Evolutionary conservation across 2,329 filamentous ascomycete species (phyloP).

Genomic region (Fusarium musae): DNA sequence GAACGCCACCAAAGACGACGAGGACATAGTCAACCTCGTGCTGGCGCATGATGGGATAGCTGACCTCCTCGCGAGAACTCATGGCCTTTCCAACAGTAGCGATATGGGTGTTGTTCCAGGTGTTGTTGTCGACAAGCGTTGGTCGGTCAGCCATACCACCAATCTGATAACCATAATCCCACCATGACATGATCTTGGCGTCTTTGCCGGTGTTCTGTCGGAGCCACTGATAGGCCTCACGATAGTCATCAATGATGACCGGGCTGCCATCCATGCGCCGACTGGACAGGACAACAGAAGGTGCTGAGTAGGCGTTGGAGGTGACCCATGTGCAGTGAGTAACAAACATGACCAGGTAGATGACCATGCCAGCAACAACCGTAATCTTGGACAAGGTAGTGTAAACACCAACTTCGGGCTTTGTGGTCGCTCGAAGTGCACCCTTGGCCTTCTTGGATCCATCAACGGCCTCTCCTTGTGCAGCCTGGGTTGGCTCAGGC

Average conservation of each 20-base stretch:
- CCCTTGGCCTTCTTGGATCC: slow-evolving; percentile 65
- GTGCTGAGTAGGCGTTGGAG: slow-evolving; percentile 98
- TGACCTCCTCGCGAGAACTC: slow-evolving; percentile 97
- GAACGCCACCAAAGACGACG: slow-evolving; percentile 92
- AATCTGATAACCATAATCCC: slow-evolving; percentile 99
- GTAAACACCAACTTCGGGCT: slow-evolving; percentile 86
- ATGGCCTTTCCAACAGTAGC: slow-evolving; percentile 99
- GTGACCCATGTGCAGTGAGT: slow-evolving; percentile 99
- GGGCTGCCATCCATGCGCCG: slow-evolving; percentile 93
- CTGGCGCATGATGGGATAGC: slow-evolving; percentile 97
- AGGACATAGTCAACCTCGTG: slow-evolving; percentile 99
- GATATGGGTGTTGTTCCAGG: slow-evolving; percentile 99
- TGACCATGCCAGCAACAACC: slow-evolving; percentile 76
- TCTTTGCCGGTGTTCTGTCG: slow-evolving; percentile 95
- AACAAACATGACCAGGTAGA: slow-evolving; percentile 93
- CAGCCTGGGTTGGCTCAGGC: slow-evolving; percentile 62
- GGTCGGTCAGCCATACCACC: slow-evolving; percentile 98
- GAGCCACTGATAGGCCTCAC: slow-evolving; percentile 99
- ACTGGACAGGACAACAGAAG: slow-evolving; percentile 94
- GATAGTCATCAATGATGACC: slow-evolving; percentile 99
- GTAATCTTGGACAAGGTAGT: slow-evolving; percentile 80
- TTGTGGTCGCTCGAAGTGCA: slow-evolving; percentile 75
- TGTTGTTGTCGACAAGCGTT: slow-evolving; percentile 98
- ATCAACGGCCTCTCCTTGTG: slow-evolving; percentile 57
- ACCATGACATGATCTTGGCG: slow-evolving; percentile 99